These are phyloP conservation scores for Dioscorea alata DNA, from an alignment of 106 monocot genomes.

Conservation along the genomic window DNA sequence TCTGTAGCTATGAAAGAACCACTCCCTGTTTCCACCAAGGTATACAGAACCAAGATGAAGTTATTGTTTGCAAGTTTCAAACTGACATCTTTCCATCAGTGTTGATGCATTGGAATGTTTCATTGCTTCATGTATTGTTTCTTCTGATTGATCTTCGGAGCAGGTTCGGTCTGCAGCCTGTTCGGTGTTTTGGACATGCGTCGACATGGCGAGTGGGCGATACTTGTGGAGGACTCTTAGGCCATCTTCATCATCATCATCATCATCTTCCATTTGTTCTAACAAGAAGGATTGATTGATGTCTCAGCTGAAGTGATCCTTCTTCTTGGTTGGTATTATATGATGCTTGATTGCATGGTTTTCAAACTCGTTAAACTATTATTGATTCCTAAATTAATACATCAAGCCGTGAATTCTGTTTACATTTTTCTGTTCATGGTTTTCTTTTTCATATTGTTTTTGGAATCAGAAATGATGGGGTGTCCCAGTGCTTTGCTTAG, in stretches of 20 bases:
- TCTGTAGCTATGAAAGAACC: conserved; percentile 4
- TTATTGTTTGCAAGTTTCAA: neutral
- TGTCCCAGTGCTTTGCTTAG: no score
- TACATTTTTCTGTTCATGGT: no score
- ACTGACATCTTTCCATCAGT: neutral
- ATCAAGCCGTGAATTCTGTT: no score
- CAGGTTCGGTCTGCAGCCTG: conserved; percentile 43
- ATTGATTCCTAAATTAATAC: no score
- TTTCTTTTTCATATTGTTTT: no score
- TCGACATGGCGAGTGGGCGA: conserved; percentile 84
- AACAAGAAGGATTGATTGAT: neutral
- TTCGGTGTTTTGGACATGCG: conserved; percentile 66
- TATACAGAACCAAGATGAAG: neutral
- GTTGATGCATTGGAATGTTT: neutral
- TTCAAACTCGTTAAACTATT: no score
- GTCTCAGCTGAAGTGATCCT: neutral
- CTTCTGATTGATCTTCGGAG: neutral
- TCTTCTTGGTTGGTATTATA: neutral
- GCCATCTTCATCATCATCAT: neutral
- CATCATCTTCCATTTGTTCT: neutral
- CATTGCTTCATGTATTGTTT: neutral
- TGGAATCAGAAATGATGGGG: no score
- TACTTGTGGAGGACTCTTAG: conserved; percentile 77
- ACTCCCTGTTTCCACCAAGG: conserved; percentile 34
- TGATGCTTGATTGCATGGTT: no score